Conservation (phyloP, 495 filamentous ascomycete genomes). For the Neurospora sp. region DNA sequence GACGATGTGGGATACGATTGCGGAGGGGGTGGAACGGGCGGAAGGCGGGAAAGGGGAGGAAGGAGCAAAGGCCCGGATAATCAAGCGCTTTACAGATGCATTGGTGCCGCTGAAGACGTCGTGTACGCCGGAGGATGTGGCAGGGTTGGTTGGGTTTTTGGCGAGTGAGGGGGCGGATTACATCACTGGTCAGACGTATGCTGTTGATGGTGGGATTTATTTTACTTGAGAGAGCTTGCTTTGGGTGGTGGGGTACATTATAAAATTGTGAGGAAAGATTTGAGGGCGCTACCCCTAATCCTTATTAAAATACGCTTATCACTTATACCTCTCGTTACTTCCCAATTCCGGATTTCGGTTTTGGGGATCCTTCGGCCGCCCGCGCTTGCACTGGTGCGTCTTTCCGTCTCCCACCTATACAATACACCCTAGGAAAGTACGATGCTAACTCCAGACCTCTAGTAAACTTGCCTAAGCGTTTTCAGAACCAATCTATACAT, state of each 20-base stretch:
- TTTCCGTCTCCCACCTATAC: too few relatives aligned
- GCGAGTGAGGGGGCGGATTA: constrained; percentile 45
- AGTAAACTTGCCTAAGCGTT: too few relatives aligned
- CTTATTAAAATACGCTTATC: background rate
- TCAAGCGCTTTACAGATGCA: constrained; percentile 34
- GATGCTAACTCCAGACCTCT: too few relatives aligned
- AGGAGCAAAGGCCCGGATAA: constrained; percentile 39
- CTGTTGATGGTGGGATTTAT: constrained; percentile 53
- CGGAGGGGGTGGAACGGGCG: constrained; percentile 23
- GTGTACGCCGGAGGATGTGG: constrained; percentile 49
- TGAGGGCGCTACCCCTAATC: background rate
- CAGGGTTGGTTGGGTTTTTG: constrained; percentile 47
- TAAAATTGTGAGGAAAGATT: too few relatives aligned
- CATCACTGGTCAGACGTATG: constrained; percentile 51
- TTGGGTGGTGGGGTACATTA: too few relatives aligned
- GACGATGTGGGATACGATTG: constrained; percentile 51
- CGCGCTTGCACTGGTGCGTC: too few relatives aligned
- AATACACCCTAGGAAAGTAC: too few relatives aligned
- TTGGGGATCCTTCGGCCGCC: background rate
- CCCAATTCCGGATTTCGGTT: background rate
- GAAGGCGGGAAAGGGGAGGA: constrained; percentile 14
- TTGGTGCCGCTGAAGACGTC: constrained; percentile 41
- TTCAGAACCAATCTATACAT: too few relatives aligned
- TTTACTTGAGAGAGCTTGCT: constrained; percentile 23
- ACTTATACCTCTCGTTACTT: background rate